Evolutionary conservation across 2,329 filamentous ascomycete species (phyloP), one percentile per base, ranked within the genome.

Genomic region (Colletotrichum sp.): DNA sequence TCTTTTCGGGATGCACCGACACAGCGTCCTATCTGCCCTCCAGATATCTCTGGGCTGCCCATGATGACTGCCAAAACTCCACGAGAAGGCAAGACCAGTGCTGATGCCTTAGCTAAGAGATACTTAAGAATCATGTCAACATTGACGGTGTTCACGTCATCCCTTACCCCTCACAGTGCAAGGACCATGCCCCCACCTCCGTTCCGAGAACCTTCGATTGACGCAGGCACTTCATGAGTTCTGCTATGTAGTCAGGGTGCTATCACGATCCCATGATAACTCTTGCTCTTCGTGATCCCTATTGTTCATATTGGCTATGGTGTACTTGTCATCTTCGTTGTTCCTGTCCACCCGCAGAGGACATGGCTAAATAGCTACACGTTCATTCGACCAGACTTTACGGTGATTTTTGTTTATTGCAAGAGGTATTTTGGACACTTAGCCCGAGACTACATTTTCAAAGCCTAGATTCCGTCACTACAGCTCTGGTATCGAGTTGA

Each of bases 161-260:
- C 55, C 49, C n/a, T 36, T 78, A 78, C 77, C 75, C 75, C 77
- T 78, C 77, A 78, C 71, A 77, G 62, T 55, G 76, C 69, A 68
- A 49, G 70, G 57, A 69, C 39, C 21, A 68, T 9, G 18, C 59
- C 57, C 69, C 69, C 69, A 70, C 72, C n/a, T 36, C 30, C 24
- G n/a, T 44, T 44, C 39, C 39, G 39, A 44, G 39, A 44, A 44
- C 39, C 10, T 44, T 24, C 21, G 21, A 24, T 24, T 24, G 21
- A 24, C 21, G 21, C 39, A 44, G 39, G 18, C 39, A 44, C 39
- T 3, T 3, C 39, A n/a, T 44, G 16, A 10, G 16, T 10, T 44
- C 3, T 44, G 39, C 16, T n/a, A 1, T n/a, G 16, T 24, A 24
- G 21, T 24, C 21, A 24, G 21, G 21, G 21, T 3, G 18, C 9